Percentiles rank a stretch among this genome's conserved stretches.
phyloP scores from a whole-genome alignment of 306 rosid genomes.

The Lathyrus sativus region DNA sequence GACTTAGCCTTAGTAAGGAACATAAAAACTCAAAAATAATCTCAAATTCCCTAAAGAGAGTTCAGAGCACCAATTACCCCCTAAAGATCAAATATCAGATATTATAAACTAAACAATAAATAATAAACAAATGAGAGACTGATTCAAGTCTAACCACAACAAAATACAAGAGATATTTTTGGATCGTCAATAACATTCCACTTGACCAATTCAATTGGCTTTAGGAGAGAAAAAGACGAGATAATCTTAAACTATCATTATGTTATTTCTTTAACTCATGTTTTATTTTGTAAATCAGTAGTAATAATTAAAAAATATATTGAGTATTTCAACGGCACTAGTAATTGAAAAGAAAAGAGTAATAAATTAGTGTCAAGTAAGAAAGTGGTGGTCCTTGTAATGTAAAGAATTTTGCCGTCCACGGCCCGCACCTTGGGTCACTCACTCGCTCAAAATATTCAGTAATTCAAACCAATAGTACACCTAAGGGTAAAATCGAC shows the following conservation, averaged over 20 bases:
- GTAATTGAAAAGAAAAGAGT: constrained; percentile 6
- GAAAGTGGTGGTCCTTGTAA: not conserved
- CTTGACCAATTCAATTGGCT: too few relatives aligned
- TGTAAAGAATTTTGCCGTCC: constrained; percentile 47
- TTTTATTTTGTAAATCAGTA: not conserved
- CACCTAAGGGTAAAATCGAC: not conserved
- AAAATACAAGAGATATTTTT: too few relatives aligned
- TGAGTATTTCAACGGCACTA: constrained; percentile 3
- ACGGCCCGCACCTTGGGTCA: constrained; percentile 48
- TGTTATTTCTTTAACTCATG: not conserved
- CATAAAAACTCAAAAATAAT: too few relatives aligned
- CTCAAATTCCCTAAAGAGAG: too few relatives aligned
- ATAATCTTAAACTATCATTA: not conserved
- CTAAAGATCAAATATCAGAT: too few relatives aligned
- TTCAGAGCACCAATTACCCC: too few relatives aligned
- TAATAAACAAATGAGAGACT: too few relatives aligned
- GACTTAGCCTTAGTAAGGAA: too few relatives aligned
- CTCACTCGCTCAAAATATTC: constrained; percentile 2
- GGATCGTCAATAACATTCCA: too few relatives aligned
- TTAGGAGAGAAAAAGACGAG: too few relatives aligned
- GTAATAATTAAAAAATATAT: not conserved
- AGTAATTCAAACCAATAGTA: constrained; percentile 22
- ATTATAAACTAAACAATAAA: too few relatives aligned
- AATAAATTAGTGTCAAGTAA: not conserved
- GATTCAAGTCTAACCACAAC: too few relatives aligned